Evolutionary conservation across 2,329 filamentous ascomycete species (phyloP), one percentile per base, ranked within the genome.

Genomic region (Penicillium corylophilum): DNA sequence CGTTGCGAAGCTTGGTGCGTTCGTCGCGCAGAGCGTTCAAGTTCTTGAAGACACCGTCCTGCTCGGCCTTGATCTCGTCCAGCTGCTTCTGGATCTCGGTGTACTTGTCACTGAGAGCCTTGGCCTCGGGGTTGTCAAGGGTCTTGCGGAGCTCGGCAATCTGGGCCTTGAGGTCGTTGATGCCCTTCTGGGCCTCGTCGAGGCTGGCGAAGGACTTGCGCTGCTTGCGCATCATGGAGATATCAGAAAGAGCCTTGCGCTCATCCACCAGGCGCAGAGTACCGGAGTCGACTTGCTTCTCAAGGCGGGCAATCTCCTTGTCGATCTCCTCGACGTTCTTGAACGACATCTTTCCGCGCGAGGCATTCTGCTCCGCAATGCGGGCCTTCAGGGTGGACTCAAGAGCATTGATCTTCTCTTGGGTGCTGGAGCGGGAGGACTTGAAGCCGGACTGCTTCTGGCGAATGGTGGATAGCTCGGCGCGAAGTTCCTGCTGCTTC

Each of bases 231-330:
- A 97, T 78, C 71, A 78, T 87, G 44, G 88, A 89, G 64, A 96
- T 87, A 65, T 96, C 90, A 45, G 82, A 77, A 18, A 97, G 81
- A 8, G 90, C 86, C 82, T 96, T 97, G 81, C 90, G 95, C 83
- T 97, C 94, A 65, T 99, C 94, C 10, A 97, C 94, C 46, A 99
- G 79, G 77, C 92, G 95, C 88, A 99, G 92, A 71, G 83, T 88
- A 59, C 93, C 93, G 31, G 85, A 83, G 72, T 95, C 89, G 64
- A 97, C 91, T 71, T 93, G 83, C 74, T 87, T 87, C 61, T 96
- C 89, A 48, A 96, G 84, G 46, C 80, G 80, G 54, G 83, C 82
- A 64, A 97, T 94, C 74, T 94, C 85, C 57, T 81, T 80, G 72
- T 97, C 90, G 60, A 99, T 78, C 57, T 97, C 94, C 51, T 96